These are phyloP conservation scores for Diaporthe aspalathi DNA, from an alignment of 2,329 filamentous ascomycete genomes.

Conservation along the genomic window DNA sequence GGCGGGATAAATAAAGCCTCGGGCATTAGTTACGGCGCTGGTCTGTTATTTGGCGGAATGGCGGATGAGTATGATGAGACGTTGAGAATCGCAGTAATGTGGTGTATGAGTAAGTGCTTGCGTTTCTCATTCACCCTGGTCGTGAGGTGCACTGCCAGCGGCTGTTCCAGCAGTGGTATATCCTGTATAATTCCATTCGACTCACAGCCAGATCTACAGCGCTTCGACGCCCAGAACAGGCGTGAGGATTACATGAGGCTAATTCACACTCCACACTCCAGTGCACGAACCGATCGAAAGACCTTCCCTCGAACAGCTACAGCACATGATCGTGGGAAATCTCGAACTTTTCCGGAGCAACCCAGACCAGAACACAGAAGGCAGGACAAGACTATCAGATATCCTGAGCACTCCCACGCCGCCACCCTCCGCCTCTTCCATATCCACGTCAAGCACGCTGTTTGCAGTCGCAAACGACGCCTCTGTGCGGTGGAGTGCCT, in stretches of 20 bases:
- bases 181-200: no score
- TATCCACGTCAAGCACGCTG: background rate
- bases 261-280: background rate
- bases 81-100: background rate
- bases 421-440: background rate
- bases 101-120: constrained; percentile 21
- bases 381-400: background rate
- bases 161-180: background rate
- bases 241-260: background rate
- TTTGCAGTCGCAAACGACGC: background rate
- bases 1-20: background rate
- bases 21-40: background rate
- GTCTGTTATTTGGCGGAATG: background rate
- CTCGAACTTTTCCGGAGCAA: background rate
- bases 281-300: background rate
- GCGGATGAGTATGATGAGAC: background rate
- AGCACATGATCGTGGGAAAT: background rate
- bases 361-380: background rate
- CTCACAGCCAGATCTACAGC: rapidly evolving
- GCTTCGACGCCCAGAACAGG: background rate
- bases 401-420: background rate
- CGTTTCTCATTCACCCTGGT: background rate
- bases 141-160: rapidly evolving
- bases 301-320: background rate
- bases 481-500: background rate